Evolutionary conservation across 2,329 filamentous ascomycete species (phyloP).

Genomic region (Penicillium sp.): DNA sequence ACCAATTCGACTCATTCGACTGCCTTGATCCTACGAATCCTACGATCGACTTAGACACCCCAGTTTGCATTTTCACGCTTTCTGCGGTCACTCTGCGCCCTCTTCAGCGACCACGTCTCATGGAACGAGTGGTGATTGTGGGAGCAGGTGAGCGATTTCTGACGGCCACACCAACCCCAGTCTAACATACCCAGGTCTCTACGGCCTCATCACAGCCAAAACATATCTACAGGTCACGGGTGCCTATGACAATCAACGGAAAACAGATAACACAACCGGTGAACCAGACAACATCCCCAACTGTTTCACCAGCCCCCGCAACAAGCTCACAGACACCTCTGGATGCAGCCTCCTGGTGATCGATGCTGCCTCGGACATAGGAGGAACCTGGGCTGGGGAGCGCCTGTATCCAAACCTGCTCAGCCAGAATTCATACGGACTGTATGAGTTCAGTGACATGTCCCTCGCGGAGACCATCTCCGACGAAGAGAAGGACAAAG

Average conservation of each 20-base stretch:
- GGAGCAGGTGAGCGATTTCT: constrained; percentile 16
- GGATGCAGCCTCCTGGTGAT: constrained; percentile 23
- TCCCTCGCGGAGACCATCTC: constrained; percentile 19
- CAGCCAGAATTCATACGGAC: constrained; percentile 29
- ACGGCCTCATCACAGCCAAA: constrained; percentile 31
- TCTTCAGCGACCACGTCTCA: too few relatives aligned
- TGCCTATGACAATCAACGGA: constrained; percentile 8
- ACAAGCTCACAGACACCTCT: not conserved
- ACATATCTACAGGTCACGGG: constrained; percentile 28
- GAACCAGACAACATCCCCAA: too few relatives aligned
- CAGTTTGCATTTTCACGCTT: too few relatives aligned
- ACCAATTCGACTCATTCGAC: too few relatives aligned
- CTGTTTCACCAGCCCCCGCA: too few relatives aligned
- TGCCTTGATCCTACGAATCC: too few relatives aligned
- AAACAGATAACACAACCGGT: too few relatives aligned
- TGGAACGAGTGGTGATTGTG: constrained; percentile 23
- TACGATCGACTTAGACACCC: too few relatives aligned
- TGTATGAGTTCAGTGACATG: constrained; percentile 31
- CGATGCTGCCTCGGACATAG: constrained; percentile 25
- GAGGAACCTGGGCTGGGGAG: constrained; percentile 29
- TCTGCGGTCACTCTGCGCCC: too few relatives aligned
- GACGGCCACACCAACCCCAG: not conserved
- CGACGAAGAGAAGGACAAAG: constrained; percentile 6
- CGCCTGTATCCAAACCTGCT: constrained; percentile 30
- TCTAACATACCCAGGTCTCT: constrained; percentile 20